Evolutionary conservation across 257 asterid species (phyloP).

Genomic region (Nicotiana benthamiana): DNA sequence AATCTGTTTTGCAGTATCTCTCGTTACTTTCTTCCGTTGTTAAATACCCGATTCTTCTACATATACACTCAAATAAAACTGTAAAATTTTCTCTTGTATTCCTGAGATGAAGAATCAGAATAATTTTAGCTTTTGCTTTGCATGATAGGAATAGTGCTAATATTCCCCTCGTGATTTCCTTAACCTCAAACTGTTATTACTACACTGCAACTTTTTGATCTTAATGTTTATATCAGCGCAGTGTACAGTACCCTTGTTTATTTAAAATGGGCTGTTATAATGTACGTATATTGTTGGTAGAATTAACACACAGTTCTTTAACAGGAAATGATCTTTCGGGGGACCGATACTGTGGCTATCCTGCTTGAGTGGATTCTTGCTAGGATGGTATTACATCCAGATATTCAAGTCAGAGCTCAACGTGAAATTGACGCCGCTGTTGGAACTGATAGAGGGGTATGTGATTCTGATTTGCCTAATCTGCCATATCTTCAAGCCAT

Average conservation of each 20-base stretch:
- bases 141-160: constrained; percentile 20
- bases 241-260: background rate
- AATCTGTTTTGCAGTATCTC: background rate
- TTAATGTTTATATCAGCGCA: too few relatives aligned
- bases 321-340: constrained; percentile 85
- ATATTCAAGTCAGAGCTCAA: constrained; percentile 59
- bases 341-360: constrained; percentile 74
- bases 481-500: constrained; percentile 55
- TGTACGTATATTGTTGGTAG: background rate
- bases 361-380: constrained; percentile 87
- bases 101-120: constrained; percentile 47
- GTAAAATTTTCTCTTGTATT: constrained; percentile 9
- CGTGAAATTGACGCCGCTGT: constrained; percentile 38
- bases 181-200: background rate
- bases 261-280: background rate
- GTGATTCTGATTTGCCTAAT: constrained; percentile 48
- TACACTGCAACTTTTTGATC: too few relatives aligned
- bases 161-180: background rate
- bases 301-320: background rate
- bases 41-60: background rate
- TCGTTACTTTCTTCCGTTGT: background rate
- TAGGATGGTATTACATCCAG: constrained; percentile 75
- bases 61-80: background rate
- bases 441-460: constrained; percentile 19
- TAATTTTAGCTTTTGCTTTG: constrained; percentile 15